These are phyloP conservation scores for Monosporascus sp. DNA, from an alignment of 2,329 filamentous ascomycete genomes.

Conservation along the genomic window DNA sequence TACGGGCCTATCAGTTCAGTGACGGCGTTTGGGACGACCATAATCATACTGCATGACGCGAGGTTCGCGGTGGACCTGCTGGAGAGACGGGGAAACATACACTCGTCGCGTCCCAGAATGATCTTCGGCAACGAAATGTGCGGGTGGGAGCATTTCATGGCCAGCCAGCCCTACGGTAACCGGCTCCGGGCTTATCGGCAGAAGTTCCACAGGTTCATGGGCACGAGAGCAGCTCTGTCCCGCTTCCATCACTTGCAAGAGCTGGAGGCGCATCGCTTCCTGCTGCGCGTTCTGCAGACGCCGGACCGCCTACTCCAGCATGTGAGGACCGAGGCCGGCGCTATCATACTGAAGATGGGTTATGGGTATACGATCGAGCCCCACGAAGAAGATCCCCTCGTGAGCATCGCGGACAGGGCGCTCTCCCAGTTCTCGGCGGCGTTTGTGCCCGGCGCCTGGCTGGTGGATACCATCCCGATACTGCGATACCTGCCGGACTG, in stretches of 20 bases:
- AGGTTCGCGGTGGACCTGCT: constrained; percentile 32
- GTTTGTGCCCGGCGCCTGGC: background rate
- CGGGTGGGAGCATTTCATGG: constrained; percentile 19
- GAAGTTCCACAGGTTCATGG: constrained; percentile 22
- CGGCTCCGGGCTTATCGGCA: constrained; percentile 21
- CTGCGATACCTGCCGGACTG: constrained; percentile 7
- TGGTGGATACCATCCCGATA: background rate
- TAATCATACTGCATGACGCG: constrained; percentile 36
- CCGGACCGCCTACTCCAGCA: constrained; percentile 6
- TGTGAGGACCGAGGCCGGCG: constrained; percentile 2
- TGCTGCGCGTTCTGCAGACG: constrained; percentile 9
- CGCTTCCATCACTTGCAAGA: constrained; percentile 7
- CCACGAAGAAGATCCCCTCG: background rate
- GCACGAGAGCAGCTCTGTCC: constrained; percentile 16
- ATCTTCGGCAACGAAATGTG: constrained; percentile 23
- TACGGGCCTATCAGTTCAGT: constrained; percentile 36
- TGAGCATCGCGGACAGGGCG: background rate
- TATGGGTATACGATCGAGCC: background rate
- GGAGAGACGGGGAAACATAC: constrained; percentile 28
- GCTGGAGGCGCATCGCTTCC: constrained; percentile 9
- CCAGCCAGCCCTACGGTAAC: constrained; percentile 17
- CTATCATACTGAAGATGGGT: background rate
- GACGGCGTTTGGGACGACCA: constrained; percentile 33
- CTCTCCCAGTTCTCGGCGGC: background rate
- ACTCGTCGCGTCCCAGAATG: constrained; percentile 25